Conservation (phyloP, 371 early-diverging fungal species). For the Mortierella sp. region DNA sequence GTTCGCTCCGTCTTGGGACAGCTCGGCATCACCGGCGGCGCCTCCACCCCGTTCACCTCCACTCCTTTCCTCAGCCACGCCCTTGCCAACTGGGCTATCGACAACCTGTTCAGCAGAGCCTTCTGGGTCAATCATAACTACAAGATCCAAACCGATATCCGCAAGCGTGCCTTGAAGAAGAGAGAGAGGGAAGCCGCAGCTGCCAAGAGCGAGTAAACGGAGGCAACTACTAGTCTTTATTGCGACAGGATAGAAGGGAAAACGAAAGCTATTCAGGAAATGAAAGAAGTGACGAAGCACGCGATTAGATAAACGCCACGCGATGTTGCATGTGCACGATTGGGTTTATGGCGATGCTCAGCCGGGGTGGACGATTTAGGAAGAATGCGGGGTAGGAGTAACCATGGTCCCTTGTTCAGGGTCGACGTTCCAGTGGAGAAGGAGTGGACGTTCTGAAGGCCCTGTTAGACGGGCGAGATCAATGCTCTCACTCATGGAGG, state of each 20-base stretch:
- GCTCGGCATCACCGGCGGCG: conserved; percentile 83
- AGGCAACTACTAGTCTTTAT: no score
- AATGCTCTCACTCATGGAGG: not conserved
- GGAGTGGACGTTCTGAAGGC: not conserved
- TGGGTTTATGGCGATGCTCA: no score
- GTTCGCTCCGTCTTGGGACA: conserved; percentile 78
- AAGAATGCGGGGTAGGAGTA: not conserved
- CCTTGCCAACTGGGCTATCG: conserved; percentile 77
- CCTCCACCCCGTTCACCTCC: conserved; percentile 72
- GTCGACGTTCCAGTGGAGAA: no score
- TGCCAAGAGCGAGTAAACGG: conserved; percentile 45
- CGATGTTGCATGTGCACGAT: no score
- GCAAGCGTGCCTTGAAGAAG: conserved; percentile 80
- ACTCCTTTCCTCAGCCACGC: conserved; percentile 89
- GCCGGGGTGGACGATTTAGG: not conserved
- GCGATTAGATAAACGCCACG: no score
- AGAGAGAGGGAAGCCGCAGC: conserved; percentile 70
- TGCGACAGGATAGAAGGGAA: no score
- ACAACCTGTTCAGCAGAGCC: conserved; percentile 66
- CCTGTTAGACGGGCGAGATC: not conserved
- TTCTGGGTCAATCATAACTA: conserved; percentile 76
- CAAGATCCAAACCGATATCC: conserved; percentile 71
- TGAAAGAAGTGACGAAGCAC: no score
- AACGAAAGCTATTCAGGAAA: no score
- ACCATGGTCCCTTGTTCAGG: not conserved